Conservation (phyloP, 768 basidiomycete genomes). For the Macrolepiota albuminosa region DNA sequence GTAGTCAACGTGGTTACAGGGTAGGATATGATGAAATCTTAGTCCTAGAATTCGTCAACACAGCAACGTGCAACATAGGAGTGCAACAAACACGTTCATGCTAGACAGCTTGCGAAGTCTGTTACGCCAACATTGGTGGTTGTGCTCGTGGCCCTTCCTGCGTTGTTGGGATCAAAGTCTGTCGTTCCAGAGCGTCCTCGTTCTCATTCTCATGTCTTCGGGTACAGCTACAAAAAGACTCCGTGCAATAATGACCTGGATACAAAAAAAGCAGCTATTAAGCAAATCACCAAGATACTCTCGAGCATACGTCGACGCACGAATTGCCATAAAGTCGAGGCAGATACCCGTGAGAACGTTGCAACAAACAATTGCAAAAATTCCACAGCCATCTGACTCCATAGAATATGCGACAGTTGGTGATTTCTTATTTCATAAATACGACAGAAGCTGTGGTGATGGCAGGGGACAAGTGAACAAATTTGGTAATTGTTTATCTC, state of each 20-base stretch:
- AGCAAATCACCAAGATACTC: background rate
- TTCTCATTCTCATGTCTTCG: conserved; percentile 4
- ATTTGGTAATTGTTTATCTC: conserved; percentile 5
- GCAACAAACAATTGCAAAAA: conserved; percentile 26
- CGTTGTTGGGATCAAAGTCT: conserved; percentile 23
- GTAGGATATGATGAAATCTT: background rate
- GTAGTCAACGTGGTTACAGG: background rate
- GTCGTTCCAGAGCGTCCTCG: conserved; percentile 19
- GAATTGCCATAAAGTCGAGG: conserved; percentile 33
- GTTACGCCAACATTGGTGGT: conserved; percentile 21
- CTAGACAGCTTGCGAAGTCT: background rate
- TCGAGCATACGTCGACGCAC: conserved; percentile 19
- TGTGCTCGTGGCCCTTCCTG: conserved; percentile 22
- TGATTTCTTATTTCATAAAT: background rate
- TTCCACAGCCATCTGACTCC: conserved; percentile 24
- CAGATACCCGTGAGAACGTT: conserved; percentile 33
- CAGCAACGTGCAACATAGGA: background rate
- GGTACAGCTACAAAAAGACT: conserved; percentile 23
- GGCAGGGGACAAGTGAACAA: background rate
- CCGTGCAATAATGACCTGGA: conserved; percentile 32
- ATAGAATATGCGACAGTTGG: conserved; percentile 13
- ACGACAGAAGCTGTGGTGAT: background rate
- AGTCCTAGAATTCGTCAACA: background rate
- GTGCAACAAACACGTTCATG: background rate
- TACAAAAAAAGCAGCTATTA: background rate